Conservation (phyloP, 202 grass and related monocot species). For the Setaria italica region DNA sequence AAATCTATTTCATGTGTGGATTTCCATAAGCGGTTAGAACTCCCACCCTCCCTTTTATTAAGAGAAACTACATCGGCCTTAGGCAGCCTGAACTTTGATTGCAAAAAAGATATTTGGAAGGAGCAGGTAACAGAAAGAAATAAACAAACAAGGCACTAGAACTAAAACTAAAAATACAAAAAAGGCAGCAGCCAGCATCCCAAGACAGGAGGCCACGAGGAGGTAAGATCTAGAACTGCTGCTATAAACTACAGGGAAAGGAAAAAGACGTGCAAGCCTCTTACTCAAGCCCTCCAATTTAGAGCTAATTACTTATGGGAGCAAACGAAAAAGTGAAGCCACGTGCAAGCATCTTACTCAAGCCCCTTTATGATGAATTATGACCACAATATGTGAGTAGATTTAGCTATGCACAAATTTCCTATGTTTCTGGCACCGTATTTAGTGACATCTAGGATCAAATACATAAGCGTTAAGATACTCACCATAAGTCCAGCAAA, state of each 20-base stretch:
- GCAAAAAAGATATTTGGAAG: neutral
- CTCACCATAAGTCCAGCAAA: conserved; percentile 95
- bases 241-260: neutral
- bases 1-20: neutral
- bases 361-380: conserved; percentile 5
- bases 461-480: conserved; percentile 35
- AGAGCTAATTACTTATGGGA: neutral
- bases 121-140: neutral
- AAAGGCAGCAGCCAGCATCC: neutral
- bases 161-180: neutral
- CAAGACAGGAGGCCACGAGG: neutral
- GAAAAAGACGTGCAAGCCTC: too few relatives aligned
- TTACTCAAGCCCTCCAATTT: neutral
- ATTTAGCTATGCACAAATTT: conserved; percentile 1
- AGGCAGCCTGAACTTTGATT: neutral
- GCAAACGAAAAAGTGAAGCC: neutral
- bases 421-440: neutral
- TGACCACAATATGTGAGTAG: neutral
- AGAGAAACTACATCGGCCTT: neutral
- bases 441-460: conserved; percentile 32
- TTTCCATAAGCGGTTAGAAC: conserved; percentile 25
- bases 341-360: neutral
- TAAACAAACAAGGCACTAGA: neutral
- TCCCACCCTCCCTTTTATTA: neutral
- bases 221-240: neutral